Evolutionary conservation across 2,329 filamentous ascomycete genomes (phyloP).

Genomic region (Arthrobotrys entomopaga): DNA sequence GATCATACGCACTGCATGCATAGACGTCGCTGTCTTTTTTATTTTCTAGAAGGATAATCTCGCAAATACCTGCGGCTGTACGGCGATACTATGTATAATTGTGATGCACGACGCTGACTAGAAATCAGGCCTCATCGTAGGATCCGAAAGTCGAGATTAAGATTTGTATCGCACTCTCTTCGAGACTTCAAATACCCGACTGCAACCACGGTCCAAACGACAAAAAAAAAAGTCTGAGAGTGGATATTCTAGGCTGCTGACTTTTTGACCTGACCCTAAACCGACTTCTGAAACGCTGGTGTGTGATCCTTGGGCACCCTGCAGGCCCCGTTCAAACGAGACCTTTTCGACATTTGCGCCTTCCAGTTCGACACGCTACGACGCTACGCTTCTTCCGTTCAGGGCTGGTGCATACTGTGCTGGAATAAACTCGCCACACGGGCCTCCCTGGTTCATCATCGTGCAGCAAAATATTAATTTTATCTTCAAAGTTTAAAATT

Average conservation of each 20-base stretch:
- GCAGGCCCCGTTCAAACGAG: slow-evolving; percentile 39
- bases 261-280: slow-evolving; percentile 17
- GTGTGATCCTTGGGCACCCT: slow-evolving; percentile 50
- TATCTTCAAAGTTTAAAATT: slow-evolving; percentile 28
- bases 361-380: slow-evolving; percentile 18
- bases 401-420: slow-evolving; percentile 7
- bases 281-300: slow-evolving; percentile 51
- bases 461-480: slow-evolving; percentile 14
- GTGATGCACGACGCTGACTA: no score
- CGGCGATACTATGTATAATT: no score
- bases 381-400: neutral
- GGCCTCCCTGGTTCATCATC: slow-evolving; percentile 37
- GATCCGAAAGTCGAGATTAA: no score
- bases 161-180: neutral
- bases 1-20: slow-evolving; percentile 24
- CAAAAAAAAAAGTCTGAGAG: slow-evolving; percentile 12
- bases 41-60: neutral
- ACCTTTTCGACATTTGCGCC: slow-evolving; percentile 37
- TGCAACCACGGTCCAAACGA: slow-evolving; percentile 34
- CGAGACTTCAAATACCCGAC: slow-evolving; percentile 37
- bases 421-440: slow-evolving; percentile 21
- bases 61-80: no score
- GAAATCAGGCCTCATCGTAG: no score
- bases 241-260: slow-evolving; percentile 40
- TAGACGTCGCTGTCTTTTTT: slow-evolving; percentile 1